Base-by-base conservation (phyloP, 1,284 basidiomycete species). In the Tilletiaria anomala region DNA sequence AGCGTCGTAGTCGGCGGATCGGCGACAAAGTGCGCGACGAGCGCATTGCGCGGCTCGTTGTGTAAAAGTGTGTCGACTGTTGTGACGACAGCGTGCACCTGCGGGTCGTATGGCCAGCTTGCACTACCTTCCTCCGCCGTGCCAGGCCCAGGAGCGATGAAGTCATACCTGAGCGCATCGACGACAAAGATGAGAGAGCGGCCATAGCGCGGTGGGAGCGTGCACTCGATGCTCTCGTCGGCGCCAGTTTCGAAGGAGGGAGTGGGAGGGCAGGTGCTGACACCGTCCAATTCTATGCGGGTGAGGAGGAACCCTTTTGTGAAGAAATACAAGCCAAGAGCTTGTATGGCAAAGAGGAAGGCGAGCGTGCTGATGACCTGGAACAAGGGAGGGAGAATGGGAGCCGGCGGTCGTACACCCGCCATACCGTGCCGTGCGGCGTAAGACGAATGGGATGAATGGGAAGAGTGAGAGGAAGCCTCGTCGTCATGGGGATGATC, bases 1-100 rank as follows among this genome's bases (percentile, higher is more conserved):
- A 97, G 75, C 0, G 91, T 97, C 0, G 87, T 81, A 0, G 93
- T 97, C 1, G 93, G 93, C 0, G 93, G 88, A 63, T 99, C 91
- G 1, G 86, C 79, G 66, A 82, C 80, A 4, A 87, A 76, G 62
- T 94, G 82, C 65, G 85, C 85, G 21, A 97, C 72, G 65, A 91
- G 78, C 0, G 87, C 89, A 42, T 78, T 73, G 24, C 70, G 65
- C 0, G 89, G 86, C 14, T 75, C 65, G 3, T 68, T 54, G 0
- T 70, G 67, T n/a, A 8, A n/a, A 29, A 29, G 26, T 8, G 26
- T n/a, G 10, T 29, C 10, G n/a, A 29, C n/a, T 29, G 26, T 29
- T 0, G 77, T 78, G 17, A 99, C 71, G 18, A 89, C 72, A 65
- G 83, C 77, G 66, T 94, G 88, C 63, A 87, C 80, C 64, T 78